These are phyloP conservation scores for Lyophyllum semitale DNA, from an alignment of 768 basidiomycete species.

Conservation along the genomic window DNA sequence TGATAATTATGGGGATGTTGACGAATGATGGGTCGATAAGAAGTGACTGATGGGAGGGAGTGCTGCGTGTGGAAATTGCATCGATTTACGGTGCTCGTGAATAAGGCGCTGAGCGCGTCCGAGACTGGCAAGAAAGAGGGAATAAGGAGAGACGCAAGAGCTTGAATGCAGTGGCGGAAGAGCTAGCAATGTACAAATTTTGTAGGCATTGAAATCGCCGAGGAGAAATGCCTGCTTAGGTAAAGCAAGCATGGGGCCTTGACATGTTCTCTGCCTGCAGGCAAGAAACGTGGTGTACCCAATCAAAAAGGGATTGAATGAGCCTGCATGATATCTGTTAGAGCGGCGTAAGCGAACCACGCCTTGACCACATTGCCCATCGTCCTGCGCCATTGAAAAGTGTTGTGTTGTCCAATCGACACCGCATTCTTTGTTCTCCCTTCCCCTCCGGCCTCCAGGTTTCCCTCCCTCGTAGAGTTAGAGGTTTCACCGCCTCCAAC, in stretches of 20 bases:
- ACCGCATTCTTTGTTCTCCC: constrained; percentile 40
- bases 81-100: background rate
- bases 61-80: constrained; percentile 5
- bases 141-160: background rate
- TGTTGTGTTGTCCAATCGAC: constrained; percentile 46
- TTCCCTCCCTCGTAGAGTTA: constrained; percentile 34
- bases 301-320: constrained; percentile 59
- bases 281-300: constrained; percentile 71
- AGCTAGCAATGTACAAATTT: background rate
- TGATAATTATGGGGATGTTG: constrained; percentile 13
- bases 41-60: constrained; percentile 51
- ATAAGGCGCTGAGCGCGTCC: background rate
- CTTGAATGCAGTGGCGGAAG: background rate
- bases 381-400: constrained; percentile 53
- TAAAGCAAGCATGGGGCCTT: constrained; percentile 37
- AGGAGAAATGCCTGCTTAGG: constrained; percentile 37
- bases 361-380: constrained; percentile 48
- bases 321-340: constrained; percentile 39
- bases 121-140: background rate
- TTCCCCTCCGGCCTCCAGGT: constrained; percentile 20
- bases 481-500: constrained; percentile 33
- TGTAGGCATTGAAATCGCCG: constrained; percentile 5
- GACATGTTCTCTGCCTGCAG: constrained; percentile 65
- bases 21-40: constrained; percentile 44
- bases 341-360: constrained; percentile 56